Percentiles rank a stretch among this genome's conserved stretches.
Conservation (phyloP, 208 protist genomes). For the Herpetomonas tarakana region DNA sequence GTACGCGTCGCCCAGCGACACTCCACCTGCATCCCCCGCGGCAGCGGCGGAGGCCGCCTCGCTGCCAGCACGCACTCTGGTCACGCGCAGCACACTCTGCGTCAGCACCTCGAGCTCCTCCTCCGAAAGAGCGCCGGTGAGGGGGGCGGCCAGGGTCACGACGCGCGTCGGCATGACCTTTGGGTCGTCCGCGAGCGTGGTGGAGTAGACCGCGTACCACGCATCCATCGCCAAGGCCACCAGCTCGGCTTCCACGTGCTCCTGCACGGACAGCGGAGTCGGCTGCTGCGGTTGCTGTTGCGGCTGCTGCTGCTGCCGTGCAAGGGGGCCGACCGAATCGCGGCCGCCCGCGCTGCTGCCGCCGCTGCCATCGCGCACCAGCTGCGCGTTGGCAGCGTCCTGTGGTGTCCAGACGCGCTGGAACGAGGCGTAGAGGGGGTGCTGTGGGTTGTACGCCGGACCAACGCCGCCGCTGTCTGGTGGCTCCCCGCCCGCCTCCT, state of each 20-base stretch:
- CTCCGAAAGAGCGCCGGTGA: constrained; percentile 37
- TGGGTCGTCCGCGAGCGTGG: constrained; percentile 57
- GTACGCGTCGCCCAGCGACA: constrained; percentile 16
- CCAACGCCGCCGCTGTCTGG: not conserved
- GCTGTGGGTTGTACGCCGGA: constrained; percentile 21
- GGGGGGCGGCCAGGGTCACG: constrained; percentile 61
- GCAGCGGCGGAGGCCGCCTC: not conserved
- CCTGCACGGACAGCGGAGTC: constrained; percentile 3
- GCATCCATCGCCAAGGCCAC: constrained; percentile 76
- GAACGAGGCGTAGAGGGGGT: constrained; percentile 63
- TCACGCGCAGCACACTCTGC: constrained; percentile 31
- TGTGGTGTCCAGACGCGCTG: constrained; percentile 20
- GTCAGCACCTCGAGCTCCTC: constrained; percentile 58
- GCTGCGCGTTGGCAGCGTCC: constrained; percentile 5
- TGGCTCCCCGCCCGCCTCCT: not conserved
- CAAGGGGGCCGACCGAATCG: not conserved
- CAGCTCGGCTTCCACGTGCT: constrained; percentile 59
- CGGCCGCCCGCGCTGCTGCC: constrained; percentile 1
- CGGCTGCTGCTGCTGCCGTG: too few relatives aligned
- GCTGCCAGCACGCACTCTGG: not conserved
- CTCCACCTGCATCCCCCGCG: not conserved
- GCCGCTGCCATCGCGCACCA: constrained; percentile 10
- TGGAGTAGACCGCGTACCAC: constrained; percentile 84
- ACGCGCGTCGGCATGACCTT: constrained; percentile 49
- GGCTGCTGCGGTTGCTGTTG: too few relatives aligned